A percentile compares a stretch with the other conserved stretches of the same genome.
Evolutionary conservation across 306 rosid species (phyloP).

Genomic region (Begonia masoniana): DNA sequence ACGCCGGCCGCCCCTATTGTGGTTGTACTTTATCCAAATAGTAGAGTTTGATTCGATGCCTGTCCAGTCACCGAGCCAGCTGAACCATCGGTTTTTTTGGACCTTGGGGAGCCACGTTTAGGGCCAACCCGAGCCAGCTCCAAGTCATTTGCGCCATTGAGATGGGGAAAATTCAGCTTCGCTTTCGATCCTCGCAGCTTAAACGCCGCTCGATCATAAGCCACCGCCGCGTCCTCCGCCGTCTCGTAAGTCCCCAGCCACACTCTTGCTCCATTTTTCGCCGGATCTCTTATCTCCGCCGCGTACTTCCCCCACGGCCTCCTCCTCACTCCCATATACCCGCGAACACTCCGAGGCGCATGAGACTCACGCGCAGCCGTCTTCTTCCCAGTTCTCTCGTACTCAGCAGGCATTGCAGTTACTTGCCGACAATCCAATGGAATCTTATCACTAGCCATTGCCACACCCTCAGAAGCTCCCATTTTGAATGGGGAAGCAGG

Average conservation of each 20-base stretch:
- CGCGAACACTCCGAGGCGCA: neutral
- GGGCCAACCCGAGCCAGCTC: conserved; percentile 3
- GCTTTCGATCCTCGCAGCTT: conserved; percentile 10
- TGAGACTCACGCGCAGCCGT: neutral
- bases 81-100: neutral
- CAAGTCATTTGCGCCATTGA: conserved; percentile 1
- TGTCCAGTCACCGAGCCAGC: neutral
- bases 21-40: too few relatives aligned
- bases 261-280: conserved; percentile 3
- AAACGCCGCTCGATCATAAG: conserved; percentile 12
- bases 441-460: neutral
- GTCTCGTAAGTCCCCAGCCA: conserved; percentile 13
- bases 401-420: neutral
- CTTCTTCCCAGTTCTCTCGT: neutral
- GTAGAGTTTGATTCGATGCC: neutral
- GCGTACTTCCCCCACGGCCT: conserved; percentile 15
- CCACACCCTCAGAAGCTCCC: too few relatives aligned
- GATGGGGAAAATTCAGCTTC: conserved; percentile 11
- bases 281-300: conserved; percentile 10
- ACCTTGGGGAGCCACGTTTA: neutral
- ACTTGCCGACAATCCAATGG: neutral
- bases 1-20: too few relatives aligned
- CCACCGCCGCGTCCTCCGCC: conserved; percentile 11
- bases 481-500: too few relatives aligned
- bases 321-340: conserved; percentile 6